Evolutionary conservation across 768 basidiomycete genomes (phyloP), one percentile per base, ranked within the genome.

Genomic region (Suillus variegatus): DNA sequence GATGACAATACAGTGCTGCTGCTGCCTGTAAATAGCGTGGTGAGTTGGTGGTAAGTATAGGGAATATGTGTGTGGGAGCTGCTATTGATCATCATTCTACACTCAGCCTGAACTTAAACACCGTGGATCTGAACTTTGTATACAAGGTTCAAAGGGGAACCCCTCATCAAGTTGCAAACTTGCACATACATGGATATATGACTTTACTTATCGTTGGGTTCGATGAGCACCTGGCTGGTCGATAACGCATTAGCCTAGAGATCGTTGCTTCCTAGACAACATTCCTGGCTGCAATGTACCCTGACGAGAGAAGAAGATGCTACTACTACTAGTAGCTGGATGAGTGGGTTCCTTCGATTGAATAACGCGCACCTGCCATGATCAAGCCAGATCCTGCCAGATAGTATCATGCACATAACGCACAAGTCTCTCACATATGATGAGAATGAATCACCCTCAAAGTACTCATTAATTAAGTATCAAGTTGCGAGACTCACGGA

Each of bases 51-150:
- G 32, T 36, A 20, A 35, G 20, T 55, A 13, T 55, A 32, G 6
- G 12, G 20, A 55, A 43, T 22, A n/a, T 13, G 38, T 57, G 58
- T 12, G 58, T 28, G 41, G 40, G 41, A 60, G 10, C 20, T 35
- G 6, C 36, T 55, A 55, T 35, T 32, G 52, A 32, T 35, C 54
- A 20, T 35, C 32, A 35, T 43, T 60, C 25, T 43, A 60, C 58
- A 28, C 58, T 60, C 41, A 60, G 58, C 58, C 43, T 60, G 41
- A 60, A 60, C 58, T 43, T 28, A 60, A 40, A 60, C 28, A 43
- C 6, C 7, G 57, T 58, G 8, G 9, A 40, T 58, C 18, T 60
- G 5, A 60, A 60, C 58, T 60, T 43, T 60, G 58, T 32, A 43
- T 43, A 28, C 40, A 60, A 60, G 58, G 58, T 60, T 60, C 58